Evolutionary conservation across 305 asterid genomes (phyloP).

Genomic region (Galium porrigens): DNA sequence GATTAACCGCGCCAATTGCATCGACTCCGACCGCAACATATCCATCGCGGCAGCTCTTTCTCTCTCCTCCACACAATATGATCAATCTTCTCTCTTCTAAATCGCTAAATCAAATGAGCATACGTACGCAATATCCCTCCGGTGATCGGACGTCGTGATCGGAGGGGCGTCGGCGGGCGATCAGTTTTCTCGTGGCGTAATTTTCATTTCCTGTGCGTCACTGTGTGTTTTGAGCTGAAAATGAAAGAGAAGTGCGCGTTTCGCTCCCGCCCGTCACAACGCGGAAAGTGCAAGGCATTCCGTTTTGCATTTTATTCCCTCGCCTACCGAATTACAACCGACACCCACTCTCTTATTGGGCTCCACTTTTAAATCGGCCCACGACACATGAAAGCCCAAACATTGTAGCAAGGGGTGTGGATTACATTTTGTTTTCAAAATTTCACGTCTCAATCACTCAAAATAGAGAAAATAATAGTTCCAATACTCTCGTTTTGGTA

Average conservation of each 20-base stretch:
- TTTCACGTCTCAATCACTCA: neutral
- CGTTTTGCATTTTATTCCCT: neutral
- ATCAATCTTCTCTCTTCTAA: neutral
- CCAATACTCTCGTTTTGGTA: no score
- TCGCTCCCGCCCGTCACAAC: neutral
- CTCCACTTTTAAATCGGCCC: neutral
- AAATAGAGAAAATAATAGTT: no score
- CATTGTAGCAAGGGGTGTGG: neutral
- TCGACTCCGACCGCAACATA: conserved; percentile 52
- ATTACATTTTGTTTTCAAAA: no score
- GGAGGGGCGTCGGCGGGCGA: conserved; percentile 6
- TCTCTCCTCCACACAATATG: neutral
- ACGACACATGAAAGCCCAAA: neutral
- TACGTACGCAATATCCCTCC: conserved; percentile 11
- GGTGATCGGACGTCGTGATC: conserved; percentile 5
- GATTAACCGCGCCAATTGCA: conserved; percentile 50
- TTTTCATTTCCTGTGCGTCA: neutral
- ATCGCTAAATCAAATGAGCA: neutral
- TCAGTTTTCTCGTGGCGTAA: neutral
- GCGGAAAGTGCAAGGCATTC: neutral
- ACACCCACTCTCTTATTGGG: neutral
- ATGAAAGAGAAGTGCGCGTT: neutral
- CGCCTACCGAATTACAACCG: conserved; percentile 5
- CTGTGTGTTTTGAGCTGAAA: neutral
- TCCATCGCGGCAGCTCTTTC: conserved; percentile 31